These are phyloP conservation scores for Asterionellopsis glacialis DNA, from an alignment of 108 stramenopile genomes.

Conservation along the genomic window DNA sequence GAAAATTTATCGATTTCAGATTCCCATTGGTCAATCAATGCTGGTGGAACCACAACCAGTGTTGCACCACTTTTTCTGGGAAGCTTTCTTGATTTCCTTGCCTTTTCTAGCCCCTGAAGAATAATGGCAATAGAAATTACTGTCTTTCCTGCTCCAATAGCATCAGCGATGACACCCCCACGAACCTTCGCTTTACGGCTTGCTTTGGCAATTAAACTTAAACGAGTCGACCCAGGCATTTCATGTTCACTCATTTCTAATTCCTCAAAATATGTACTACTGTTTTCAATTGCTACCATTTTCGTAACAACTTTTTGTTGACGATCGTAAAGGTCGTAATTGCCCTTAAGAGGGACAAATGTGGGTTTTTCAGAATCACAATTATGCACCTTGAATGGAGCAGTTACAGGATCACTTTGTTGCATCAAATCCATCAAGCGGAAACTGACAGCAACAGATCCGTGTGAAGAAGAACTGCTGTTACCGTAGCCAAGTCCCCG, in stretches of 20 bases:
- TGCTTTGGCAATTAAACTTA: constrained; percentile 58
- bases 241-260: constrained; percentile 55
- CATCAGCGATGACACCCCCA: constrained; percentile 81
- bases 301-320: constrained; percentile 65
- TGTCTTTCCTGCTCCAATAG: constrained; percentile 79
- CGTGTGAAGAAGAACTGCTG: not conserved
- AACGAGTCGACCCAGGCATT: constrained; percentile 60
- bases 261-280: constrained; percentile 45
- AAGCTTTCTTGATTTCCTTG: constrained; percentile 19
- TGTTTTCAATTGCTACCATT: constrained; percentile 55
- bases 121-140: constrained; percentile 75
- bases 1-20: constrained; percentile 61
- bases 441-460: constrained; percentile 28
- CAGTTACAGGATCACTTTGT: constrained; percentile 49
- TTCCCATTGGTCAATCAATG: constrained; percentile 69
- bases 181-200: constrained; percentile 25
- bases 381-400: constrained; percentile 46
- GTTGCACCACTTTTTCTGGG: constrained; percentile 50
- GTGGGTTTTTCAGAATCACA: constrained; percentile 31
- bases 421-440: constrained; percentile 34
- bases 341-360: constrained; percentile 25
- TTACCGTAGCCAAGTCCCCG: constrained; percentile 18
- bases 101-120: constrained; percentile 37
- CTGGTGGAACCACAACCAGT: constrained; percentile 70
- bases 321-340: constrained; percentile 45